phyloP scores from a whole-genome alignment of 345 rosid genomes.

The Hibiscus tridactylites region DNA sequence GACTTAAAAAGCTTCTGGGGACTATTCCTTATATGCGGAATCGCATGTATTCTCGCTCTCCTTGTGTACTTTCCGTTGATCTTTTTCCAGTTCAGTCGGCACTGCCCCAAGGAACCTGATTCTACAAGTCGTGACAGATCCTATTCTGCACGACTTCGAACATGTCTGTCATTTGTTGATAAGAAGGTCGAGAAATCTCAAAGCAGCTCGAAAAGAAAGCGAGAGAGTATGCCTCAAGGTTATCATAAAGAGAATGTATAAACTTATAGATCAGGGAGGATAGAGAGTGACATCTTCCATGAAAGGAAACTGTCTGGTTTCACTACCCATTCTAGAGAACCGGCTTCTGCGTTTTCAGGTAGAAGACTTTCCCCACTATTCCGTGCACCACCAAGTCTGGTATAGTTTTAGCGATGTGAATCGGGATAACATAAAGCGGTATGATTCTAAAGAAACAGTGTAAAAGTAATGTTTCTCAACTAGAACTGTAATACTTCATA shows the following conservation, averaged over 20 bases:
- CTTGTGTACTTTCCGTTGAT: conserved; percentile 40
- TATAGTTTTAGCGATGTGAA: too few species aligned
- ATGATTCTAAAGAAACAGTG: too few species aligned
- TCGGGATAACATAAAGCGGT: too few species aligned
- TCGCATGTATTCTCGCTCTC: conserved; percentile 51
- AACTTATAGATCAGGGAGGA: conserved; percentile 10
- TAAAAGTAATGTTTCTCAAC: too few species aligned
- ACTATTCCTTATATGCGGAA: conserved; percentile 64
- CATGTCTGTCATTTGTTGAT: conserved; percentile 58
- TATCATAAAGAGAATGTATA: conserved; percentile 11
- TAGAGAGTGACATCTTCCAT: conserved; percentile 8
- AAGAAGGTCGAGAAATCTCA: conserved; percentile 40
- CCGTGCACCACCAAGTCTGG: too few species aligned
- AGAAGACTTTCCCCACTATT: too few species aligned
- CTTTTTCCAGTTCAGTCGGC: conserved; percentile 38
- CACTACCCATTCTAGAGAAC: too few species aligned
- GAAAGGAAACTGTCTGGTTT: conserved; percentile 1
- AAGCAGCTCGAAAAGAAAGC: conserved; percentile 56
- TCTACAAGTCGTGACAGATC: conserved; percentile 26
- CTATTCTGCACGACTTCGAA: conserved; percentile 43
- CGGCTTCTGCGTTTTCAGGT: too few species aligned
- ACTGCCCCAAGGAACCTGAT: conserved; percentile 21
- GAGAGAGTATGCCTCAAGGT: conserved; percentile 23
- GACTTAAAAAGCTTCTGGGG: conserved; percentile 69
- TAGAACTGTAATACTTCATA: too few species aligned